Evolutionary conservation across 1,284 basidiomycete species (phyloP).

Genomic region (Sphaerobolus stellatus): DNA sequence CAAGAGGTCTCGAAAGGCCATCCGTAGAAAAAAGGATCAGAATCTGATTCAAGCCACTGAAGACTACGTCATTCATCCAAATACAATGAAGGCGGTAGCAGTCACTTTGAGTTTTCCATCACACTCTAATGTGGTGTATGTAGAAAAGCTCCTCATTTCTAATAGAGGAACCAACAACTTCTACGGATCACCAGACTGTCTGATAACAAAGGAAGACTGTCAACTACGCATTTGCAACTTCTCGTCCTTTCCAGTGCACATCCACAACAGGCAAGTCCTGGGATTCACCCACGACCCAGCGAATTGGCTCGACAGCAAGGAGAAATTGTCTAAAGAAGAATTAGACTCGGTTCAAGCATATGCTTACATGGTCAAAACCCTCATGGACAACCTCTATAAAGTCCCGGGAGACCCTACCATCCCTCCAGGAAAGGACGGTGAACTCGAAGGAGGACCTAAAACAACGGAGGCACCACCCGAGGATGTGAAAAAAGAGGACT

Average conservation of each 20-base stretch:
- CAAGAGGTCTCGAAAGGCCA: neutral
- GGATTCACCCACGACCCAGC: conserved; percentile 20
- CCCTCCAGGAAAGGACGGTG: too few species aligned
- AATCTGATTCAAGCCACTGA: neutral
- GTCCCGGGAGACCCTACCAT: too few species aligned
- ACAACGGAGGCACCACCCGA: too few species aligned
- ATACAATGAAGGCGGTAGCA: neutral
- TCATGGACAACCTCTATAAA: too few species aligned
- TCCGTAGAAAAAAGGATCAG: neutral
- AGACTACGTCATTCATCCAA: neutral
- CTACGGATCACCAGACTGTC: conserved; percentile 18
- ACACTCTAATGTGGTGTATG: conserved; percentile 7
- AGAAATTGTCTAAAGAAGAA: too few species aligned
- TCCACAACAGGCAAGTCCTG: conserved; percentile 20
- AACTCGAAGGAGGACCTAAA: too few species aligned
- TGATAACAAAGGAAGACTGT: conserved; percentile 18
- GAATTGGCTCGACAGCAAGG: too few species aligned
- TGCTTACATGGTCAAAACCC: too few species aligned
- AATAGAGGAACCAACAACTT: conserved; percentile 16
- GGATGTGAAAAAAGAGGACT: too few species aligned
- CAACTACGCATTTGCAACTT: conserved; percentile 24
- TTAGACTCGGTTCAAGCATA: too few species aligned
- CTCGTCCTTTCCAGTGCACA: conserved; percentile 15
- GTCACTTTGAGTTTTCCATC: conserved; percentile 5
- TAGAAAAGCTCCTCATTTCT: conserved; percentile 15